Evolutionary conservation across 2,329 filamentous ascomycete genomes (phyloP).

Genomic region (Didymella exigua): DNA sequence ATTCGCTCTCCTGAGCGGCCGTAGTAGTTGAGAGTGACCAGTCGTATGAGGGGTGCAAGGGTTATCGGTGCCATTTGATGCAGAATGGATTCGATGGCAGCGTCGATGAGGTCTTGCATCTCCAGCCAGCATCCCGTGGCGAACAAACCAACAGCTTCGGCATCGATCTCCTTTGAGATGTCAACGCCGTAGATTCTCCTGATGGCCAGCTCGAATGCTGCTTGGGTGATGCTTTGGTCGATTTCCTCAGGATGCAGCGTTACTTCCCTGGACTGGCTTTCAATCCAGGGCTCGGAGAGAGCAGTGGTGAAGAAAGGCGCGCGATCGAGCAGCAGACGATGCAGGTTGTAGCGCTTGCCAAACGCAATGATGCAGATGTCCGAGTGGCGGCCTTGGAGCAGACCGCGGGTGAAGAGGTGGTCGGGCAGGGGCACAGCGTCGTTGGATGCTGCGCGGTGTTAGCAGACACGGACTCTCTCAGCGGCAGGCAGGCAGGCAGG

Average conservation of each 20-base stretch:
- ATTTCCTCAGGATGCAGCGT: conserved; percentile 60
- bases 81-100: conserved; percentile 60
- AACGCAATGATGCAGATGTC: conserved; percentile 62
- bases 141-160: conserved; percentile 60
- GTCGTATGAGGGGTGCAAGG: conserved; percentile 56
- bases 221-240: conserved; percentile 59
- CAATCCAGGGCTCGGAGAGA: conserved; percentile 62
- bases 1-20: conserved; percentile 61
- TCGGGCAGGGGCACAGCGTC: conserved; percentile 54
- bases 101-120: conserved; percentile 62
- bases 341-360: conserved; percentile 57
- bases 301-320: conserved; percentile 62
- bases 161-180: conserved; percentile 56
- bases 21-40: conserved; percentile 63
- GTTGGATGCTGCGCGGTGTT: conserved; percentile 34
- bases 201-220: conserved; percentile 60
- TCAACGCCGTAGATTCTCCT: conserved; percentile 60
- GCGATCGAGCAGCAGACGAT: conserved; percentile 61
- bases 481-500: too few relatives aligned
- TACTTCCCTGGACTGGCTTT: conserved; percentile 59
- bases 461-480: conserved; percentile 3
- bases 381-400: conserved; percentile 59
- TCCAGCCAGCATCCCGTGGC: conserved; percentile 64
- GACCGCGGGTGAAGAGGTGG: conserved; percentile 59
- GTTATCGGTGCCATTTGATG: conserved; percentile 60